Conservation (phyloP, 306 rosid genomes). For the Castanospermum australe region DNA sequence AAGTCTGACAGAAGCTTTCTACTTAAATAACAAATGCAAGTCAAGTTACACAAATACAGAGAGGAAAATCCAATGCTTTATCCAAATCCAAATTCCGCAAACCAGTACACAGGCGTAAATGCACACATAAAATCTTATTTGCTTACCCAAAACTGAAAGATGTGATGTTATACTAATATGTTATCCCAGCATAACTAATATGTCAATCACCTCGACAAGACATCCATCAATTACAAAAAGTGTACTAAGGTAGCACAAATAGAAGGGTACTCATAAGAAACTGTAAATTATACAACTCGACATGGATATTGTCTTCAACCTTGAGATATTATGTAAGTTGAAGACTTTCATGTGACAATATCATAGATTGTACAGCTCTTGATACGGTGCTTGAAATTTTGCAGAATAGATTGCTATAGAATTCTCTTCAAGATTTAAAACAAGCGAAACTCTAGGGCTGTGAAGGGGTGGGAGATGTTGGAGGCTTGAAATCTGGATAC, state of each 20-base stretch:
- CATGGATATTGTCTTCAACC: conserved; percentile 22
- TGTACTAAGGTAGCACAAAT: conserved; percentile 27
- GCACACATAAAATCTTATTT: conserved; percentile 2
- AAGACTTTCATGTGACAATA: conserved; percentile 24
- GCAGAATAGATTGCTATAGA: conserved; percentile 20
- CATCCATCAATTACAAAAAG: conserved; percentile 27
- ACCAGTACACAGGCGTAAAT: neutral
- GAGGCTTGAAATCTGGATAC: conserved; percentile 99
- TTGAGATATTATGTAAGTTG: conserved; percentile 8
- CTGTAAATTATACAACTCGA: conserved; percentile 24
- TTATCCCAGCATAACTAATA: conserved; percentile 33
- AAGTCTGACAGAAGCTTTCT: neutral
- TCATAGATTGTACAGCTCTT: conserved; percentile 27
- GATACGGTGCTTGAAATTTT: conserved; percentile 5
- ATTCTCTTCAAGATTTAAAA: conserved; percentile 16
- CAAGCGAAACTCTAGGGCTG: conserved; percentile 64
- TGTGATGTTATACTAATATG: conserved; percentile 18
- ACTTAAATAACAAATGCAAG: neutral
- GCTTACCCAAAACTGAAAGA: conserved; percentile 33
- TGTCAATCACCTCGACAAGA: conserved; percentile 35
- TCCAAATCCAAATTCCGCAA: neutral
- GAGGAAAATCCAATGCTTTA: neutral
- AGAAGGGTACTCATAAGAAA: conserved; percentile 23
- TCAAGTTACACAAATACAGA: neutral
- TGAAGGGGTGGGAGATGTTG: conserved; percentile 90